Evolutionary conservation across 306 rosid species (phyloP).

Genomic region (Lupinus albus): DNA sequence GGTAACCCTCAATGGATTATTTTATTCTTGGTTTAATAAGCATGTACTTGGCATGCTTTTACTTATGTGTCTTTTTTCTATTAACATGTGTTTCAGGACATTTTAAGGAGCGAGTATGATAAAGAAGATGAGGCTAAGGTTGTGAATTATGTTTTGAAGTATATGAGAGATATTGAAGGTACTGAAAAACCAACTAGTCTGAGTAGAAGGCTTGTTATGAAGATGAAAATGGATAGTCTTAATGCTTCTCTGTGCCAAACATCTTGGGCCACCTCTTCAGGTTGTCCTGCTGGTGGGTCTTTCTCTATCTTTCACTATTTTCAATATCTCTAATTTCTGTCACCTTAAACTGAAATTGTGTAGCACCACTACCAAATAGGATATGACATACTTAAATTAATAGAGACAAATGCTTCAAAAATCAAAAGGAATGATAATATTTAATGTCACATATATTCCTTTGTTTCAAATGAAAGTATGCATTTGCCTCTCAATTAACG

Average conservation of each 20-base stretch:
- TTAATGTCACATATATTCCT: no score
- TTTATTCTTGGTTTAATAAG: background rate
- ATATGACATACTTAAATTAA: no score
- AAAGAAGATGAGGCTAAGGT: slow-evolving; percentile 49
- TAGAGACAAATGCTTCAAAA: no score
- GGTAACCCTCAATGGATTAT: slow-evolving; percentile 37
- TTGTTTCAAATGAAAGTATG: no score
- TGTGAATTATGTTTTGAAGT: slow-evolving; percentile 50
- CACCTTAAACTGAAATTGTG: background rate
- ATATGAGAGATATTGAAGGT: slow-evolving; percentile 44
- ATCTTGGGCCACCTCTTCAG: slow-evolving; percentile 68
- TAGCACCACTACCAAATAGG: background rate
- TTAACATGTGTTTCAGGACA: slow-evolving; percentile 48
- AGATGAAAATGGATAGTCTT: slow-evolving; percentile 57
- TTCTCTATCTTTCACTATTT: background rate
- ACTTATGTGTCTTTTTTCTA: background rate
- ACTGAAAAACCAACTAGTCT: slow-evolving; percentile 41
- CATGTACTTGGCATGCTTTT: background rate
- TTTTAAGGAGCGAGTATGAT: slow-evolving; percentile 49
- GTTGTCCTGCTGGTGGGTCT: slow-evolving; percentile 69
- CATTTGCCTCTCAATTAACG: no score
- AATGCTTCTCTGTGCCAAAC: slow-evolving; percentile 65
- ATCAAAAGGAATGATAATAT: no score
- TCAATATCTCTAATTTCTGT: background rate
- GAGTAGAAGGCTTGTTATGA: slow-evolving; percentile 55